phyloP scores from a whole-genome alignment of 768 basidiomycete genomes.

The Collybia mongolica region DNA sequence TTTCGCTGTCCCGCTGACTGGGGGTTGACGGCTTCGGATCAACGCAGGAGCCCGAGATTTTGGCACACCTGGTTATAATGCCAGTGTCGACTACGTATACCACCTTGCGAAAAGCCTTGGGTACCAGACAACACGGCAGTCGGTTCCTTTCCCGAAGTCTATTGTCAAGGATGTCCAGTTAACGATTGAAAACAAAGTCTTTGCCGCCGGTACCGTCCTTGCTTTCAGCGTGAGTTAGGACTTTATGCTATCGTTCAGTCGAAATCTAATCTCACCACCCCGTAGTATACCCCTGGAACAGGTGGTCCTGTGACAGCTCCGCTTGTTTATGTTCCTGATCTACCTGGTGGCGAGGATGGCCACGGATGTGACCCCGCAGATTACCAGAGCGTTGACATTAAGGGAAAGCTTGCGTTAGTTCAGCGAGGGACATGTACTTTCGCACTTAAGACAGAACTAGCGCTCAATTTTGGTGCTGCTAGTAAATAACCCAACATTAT shows the following conservation, averaged over 20 bases:
- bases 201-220: constrained; percentile 12
- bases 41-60: constrained; percentile 18
- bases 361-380: constrained; percentile 21
- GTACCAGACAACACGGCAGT: constrained; percentile 26
- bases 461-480: constrained; percentile 23
- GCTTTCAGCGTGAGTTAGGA: constrained; percentile 16
- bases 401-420: constrained; percentile 26
- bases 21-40: too few species aligned
- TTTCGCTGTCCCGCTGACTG: too few species aligned
- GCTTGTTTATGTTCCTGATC: constrained; percentile 19
- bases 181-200: constrained; percentile 12
- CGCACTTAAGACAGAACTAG: constrained; percentile 23
- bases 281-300: too few species aligned
- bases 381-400: constrained; percentile 19
- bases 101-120: constrained; percentile 20
- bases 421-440: constrained; percentile 26
- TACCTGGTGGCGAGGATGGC: not conserved
- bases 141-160: constrained; percentile 22
- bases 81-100: constrained; percentile 27
- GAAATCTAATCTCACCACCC: too few species aligned
- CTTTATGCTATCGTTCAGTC: constrained; percentile 17
- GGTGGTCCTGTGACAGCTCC: constrained; percentile 17
- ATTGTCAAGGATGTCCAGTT: constrained; percentile 8
- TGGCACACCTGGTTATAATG: constrained; percentile 27
- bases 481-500: constrained; percentile 4